Base-by-base conservation (phyloP, 352 stramenopile species). In the Globisporangium irregulare region DNA sequence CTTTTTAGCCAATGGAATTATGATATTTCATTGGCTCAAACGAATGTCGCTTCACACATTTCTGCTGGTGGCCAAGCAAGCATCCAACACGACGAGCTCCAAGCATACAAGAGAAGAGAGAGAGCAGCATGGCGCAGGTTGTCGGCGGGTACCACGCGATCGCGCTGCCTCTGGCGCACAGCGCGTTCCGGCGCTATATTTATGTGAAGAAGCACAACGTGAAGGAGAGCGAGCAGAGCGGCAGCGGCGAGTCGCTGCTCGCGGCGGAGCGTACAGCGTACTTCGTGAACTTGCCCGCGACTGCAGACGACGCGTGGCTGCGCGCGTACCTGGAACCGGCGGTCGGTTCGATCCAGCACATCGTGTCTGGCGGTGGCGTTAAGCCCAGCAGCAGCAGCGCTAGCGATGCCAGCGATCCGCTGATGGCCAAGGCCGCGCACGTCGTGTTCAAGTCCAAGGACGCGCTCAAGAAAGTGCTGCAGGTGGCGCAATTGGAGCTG, bases 371-470 rank as follows among this genome's bases (percentile, higher is more conserved):
- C 15, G n/a, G 48, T 50, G 64, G 38, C 18, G 34, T 70, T 20
- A 62, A 64, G 5, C 22, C 58, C 14, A 46, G 59, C 6, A 68
- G 61, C 41, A 62, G 25, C 22, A 74, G 38, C 34, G 29, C 58
- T 2, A 71, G 67, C 32, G 25, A 24, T 66, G 20, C 25, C 36
- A 50, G 12, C 4, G 74, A 80, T 27, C 66, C 66, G n/a, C 53
- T 77, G 12, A 46, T 71, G 1, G 72, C 75, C 4, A 81, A 80
- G 56, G 79, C 80, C 0, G 82, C 81, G 22, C 82, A 92, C 60
- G 79, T 94, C 20, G 86, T 92, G 55, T 94, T 94, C 71, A 92
- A 94, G 66, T 69, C 81, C 0, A 76, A 83, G 66, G 71, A 80
- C 59, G 73, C 83, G n/a, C 69, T 90, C 36, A 73, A 78, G 25